Evolutionary conservation across 805 yeast species (phyloP), one percentile per base, ranked within the genome.

Genomic region (Dipodascopsis uninucleata): DNA sequence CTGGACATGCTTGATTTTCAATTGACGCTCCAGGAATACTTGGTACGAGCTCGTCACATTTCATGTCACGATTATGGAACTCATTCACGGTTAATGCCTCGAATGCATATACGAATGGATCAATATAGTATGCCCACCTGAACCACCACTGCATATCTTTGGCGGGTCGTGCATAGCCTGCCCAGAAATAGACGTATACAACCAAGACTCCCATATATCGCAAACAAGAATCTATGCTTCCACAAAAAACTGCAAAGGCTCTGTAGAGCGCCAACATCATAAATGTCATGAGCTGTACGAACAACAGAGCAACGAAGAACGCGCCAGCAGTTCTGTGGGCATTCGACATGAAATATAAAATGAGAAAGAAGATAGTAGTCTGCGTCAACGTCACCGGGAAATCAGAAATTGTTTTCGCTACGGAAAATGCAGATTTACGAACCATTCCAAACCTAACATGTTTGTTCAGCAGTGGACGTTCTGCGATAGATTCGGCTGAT

Each of bases 121-220:
- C 72, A 26, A 78, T 49, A 55, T 76, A 79, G 34, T 76, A 71
- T 38, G 80, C 66, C 83, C 85, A 81, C 49, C 78, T 72, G 54
- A 80, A 79, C 89, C 89, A 83, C 45, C 78, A 79, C 51, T 76
- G 79, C 81, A 80, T 76, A 10, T 71, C 67, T 2, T 72, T 71
- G 29, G 74, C 61, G 42, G 82, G 85, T 43, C 71, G 66, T 10
- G 68, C 70, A 53, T 70, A 74, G n/a, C 77, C 77, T 5, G 76
- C 70, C 58, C 64, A 72, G 41, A 70, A 65, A 14, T 64, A 58
- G 47, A 74, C 47, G 2, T 66, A 68, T 45, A 72, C 58, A 41
- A 73, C 59, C 9, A 70, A 51, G 22, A 71, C 49, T 14, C 75
- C 56, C 1, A 75, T 72, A 1, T 73, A 71, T 4, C 75, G 66